Conservation (phyloP, 148 eudicot species). For the Polygonum maritimum region DNA sequence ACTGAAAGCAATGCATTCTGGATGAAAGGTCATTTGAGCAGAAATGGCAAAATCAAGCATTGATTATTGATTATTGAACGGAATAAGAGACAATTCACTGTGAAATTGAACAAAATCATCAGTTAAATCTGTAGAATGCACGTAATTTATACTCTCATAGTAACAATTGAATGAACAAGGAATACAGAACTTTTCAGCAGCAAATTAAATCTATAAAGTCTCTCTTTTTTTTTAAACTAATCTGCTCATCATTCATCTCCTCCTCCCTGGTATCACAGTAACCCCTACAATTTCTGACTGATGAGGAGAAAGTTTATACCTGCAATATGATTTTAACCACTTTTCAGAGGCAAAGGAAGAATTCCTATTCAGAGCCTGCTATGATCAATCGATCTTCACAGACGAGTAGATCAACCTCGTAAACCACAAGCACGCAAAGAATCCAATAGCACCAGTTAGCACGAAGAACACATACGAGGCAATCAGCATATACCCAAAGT, state of each 20-base stretch:
- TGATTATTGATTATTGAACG: neutral
- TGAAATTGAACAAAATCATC: neutral
- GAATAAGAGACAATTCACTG: neutral
- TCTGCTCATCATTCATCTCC: neutral
- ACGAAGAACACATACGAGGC: conserved; percentile 40
- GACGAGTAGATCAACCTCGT: conserved; percentile 42
- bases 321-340: neutral
- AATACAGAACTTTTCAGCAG: neutral
- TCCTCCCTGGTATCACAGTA: neutral
- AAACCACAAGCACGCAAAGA: conserved; percentile 43
- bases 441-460: conserved; percentile 37
- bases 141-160: neutral
- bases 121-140: neutral
- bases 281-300: neutral
- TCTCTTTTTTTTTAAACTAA: neutral
- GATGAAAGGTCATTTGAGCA: neutral
- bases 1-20: too few relatives aligned
- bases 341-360: neutral
- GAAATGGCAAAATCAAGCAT: neutral
- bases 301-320: neutral
- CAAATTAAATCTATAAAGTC: neutral
- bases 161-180: neutral
- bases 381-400: conserved; percentile 34
- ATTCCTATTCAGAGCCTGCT: neutral
- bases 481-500: conserved; percentile 44